phyloP scores from a whole-genome alignment of 2,329 filamentous ascomycete species.

The Fusarium miscanthi region DNA sequence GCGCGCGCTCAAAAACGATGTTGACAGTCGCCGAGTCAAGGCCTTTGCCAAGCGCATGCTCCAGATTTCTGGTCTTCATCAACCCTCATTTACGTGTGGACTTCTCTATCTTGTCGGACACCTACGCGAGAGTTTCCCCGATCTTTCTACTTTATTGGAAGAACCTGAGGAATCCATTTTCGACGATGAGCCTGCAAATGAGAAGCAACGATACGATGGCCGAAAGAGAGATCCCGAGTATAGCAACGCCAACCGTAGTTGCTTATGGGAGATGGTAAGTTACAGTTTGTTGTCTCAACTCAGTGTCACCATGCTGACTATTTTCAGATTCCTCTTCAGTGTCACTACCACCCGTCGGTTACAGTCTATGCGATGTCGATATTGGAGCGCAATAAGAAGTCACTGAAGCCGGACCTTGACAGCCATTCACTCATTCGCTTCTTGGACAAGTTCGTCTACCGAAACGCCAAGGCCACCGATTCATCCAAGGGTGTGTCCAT shows the following conservation, averaged over 20 bases:
- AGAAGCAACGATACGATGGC: constrained; percentile 75
- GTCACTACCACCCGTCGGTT: constrained; percentile 94
- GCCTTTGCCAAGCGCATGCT: constrained; percentile 95
- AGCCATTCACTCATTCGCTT: constrained; percentile 95
- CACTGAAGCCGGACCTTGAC: constrained; percentile 89
- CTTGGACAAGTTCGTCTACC: constrained; percentile 98
- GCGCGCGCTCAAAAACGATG: constrained; percentile 86
- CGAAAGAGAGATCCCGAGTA: constrained; percentile 92
- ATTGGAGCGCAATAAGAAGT: constrained; percentile 74
- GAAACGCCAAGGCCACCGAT: constrained; percentile 81
- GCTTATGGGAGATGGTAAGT: constrained; percentile 88
- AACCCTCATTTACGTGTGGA: constrained; percentile 91
- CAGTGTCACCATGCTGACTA: constrained; percentile 33
- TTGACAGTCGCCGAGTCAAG: constrained; percentile 92
- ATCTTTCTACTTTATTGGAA: constrained; percentile 80
- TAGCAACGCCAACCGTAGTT: constrained; percentile 91
- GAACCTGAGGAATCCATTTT: constrained; percentile 77
- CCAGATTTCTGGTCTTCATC: constrained; percentile 87
- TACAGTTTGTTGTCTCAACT: neutral
- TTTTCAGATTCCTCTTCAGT: constrained; percentile 52
- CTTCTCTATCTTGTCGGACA: constrained; percentile 91
- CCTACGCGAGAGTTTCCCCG: constrained; percentile 81
- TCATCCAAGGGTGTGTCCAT: constrained; percentile 83
- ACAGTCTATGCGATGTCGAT: constrained; percentile 82
- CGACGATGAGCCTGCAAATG: constrained; percentile 67